A percentile compares a stretch with the other conserved stretches of the same genome.
Evolutionary conservation across 2,329 filamentous ascomycete species (phyloP).

Genomic region (Penicillium sp.): DNA sequence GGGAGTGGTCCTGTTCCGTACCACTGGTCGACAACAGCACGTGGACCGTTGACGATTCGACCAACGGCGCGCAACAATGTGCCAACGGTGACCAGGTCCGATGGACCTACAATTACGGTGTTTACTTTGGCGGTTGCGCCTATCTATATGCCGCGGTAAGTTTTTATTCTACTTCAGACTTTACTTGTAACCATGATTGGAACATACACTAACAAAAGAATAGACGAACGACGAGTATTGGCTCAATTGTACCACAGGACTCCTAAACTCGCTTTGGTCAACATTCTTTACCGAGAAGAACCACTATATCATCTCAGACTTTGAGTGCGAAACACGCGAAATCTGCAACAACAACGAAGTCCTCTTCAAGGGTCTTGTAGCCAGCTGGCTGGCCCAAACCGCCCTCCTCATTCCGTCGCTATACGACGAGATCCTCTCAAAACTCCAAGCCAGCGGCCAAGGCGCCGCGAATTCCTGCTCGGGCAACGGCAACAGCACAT

Average conservation of each 20-base stretch:
- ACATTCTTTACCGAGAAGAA: slow-evolving; percentile 53
- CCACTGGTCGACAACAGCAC: slow-evolving; percentile 60
- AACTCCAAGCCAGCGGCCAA: slow-evolving; percentile 58
- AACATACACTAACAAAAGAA: neutral
- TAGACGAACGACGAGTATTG: slow-evolving; percentile 54
- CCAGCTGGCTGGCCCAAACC: slow-evolving; percentile 64
- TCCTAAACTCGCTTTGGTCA: slow-evolving; percentile 51
- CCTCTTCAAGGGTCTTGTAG: slow-evolving; percentile 70
- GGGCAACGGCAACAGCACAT: slow-evolving; percentile 59
- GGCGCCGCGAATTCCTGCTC: slow-evolving; percentile 65
- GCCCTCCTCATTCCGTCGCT: slow-evolving; percentile 65
- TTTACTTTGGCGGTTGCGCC: slow-evolving; percentile 61
- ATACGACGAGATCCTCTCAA: slow-evolving; percentile 55
- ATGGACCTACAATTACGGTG: slow-evolving; percentile 67
- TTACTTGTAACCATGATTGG: neutral
- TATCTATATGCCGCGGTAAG: slow-evolving; percentile 67
- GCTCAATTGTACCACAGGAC: slow-evolving; percentile 56
- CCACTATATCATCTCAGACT: slow-evolving; percentile 50
- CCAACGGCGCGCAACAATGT: slow-evolving; percentile 59
- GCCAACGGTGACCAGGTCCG: slow-evolving; percentile 61
- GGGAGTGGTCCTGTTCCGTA: slow-evolving; percentile 59
- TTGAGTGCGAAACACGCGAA: slow-evolving; percentile 39
- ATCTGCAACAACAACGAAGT: slow-evolving; percentile 70
- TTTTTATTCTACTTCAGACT: slow-evolving; percentile 1
- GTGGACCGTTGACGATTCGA: slow-evolving; percentile 66